A percentile compares a stretch with the other conserved stretches of the same genome.
phyloP scores from a whole-genome alignment of 441 rosid genomes.

The Croton setiger region DNA sequence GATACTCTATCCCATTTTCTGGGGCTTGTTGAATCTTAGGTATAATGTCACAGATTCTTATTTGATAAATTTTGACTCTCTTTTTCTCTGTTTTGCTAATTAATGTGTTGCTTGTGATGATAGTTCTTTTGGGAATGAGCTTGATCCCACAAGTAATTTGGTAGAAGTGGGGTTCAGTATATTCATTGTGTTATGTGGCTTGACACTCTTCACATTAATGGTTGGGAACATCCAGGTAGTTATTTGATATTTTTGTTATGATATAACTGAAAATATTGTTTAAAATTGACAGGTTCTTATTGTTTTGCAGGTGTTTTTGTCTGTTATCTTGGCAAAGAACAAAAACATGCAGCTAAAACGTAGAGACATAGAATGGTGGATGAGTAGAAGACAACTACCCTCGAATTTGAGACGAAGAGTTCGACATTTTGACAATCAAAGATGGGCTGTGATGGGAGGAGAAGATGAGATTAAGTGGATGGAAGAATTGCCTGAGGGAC shows the following conservation, averaged over 20 bases:
- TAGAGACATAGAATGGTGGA: conserved; percentile 80
- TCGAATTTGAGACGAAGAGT: conserved; percentile 54
- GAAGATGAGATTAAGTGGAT: conserved; percentile 63
- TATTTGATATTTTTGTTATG: not conserved
- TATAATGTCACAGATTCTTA: not conserved
- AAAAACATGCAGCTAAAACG: conserved; percentile 61
- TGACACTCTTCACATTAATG: conserved; percentile 65
- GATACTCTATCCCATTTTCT: conserved; percentile 68
- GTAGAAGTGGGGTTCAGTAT: conserved; percentile 63
- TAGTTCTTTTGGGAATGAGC: conserved; percentile 66
- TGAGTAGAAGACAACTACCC: conserved; percentile 75
- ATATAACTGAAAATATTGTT: not conserved
- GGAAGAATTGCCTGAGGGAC: conserved; percentile 70
- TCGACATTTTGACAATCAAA: conserved; percentile 54
- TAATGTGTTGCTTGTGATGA: conserved; percentile 10
- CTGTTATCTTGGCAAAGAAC: conserved; percentile 58
- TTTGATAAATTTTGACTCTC: no score
- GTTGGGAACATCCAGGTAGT: conserved; percentile 73
- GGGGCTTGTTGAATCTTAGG: conserved; percentile 77
- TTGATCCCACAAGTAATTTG: conserved; percentile 56
- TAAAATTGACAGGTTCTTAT: not conserved
- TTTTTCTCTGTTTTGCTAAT: not conserved
- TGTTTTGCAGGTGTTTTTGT: conserved; percentile 51
- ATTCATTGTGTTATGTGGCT: conserved; percentile 55
- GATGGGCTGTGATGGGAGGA: conserved; percentile 56